Evolutionary conservation across 2,329 filamentous ascomycete species (phyloP).

Genomic region (Neonectria sp.): DNA sequence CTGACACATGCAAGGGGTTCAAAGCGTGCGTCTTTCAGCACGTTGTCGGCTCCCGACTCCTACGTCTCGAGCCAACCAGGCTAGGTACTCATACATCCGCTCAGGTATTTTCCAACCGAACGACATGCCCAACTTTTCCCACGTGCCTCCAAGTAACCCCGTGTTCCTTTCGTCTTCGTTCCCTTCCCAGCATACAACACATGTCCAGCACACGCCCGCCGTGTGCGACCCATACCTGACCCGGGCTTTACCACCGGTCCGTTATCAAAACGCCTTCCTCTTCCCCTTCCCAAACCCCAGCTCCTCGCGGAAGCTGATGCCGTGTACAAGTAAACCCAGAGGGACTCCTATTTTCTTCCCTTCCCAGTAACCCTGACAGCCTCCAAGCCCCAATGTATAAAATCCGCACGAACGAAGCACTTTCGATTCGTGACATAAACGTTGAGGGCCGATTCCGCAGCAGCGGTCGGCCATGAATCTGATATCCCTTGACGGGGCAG

Average conservation of each 20-base stretch:
- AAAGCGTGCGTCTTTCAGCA: conserved; percentile 49
- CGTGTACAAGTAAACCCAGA: conserved; percentile 39
- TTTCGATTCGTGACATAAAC: conserved; percentile 49
- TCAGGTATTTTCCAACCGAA: conserved; percentile 49
- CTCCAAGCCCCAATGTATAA: conserved; percentile 42
- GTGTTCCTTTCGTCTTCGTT: conserved; percentile 26
- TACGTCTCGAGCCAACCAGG: conserved; percentile 48
- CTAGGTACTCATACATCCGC: conserved; percentile 46
- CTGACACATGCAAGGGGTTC: conserved; percentile 28
- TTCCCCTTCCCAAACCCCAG: conserved; percentile 16
- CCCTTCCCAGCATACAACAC: conserved; percentile 5
- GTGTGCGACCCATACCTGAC: conserved; percentile 9
- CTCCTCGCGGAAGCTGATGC: conserved; percentile 33
- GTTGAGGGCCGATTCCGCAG: conserved; percentile 39
- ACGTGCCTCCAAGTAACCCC: conserved; percentile 38
- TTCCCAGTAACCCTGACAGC: conserved; percentile 32
- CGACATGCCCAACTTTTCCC: conserved; percentile 40
- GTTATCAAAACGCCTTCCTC: conserved; percentile 37
- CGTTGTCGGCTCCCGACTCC: conserved; percentile 45
- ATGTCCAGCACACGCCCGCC: conserved; percentile 13
- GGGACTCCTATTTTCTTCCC: conserved; percentile 42
- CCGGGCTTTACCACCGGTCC: not conserved
- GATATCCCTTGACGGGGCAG: conserved; percentile 14
- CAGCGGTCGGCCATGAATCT: conserved; percentile 22
- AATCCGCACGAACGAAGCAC: conserved; percentile 47